Evolutionary conservation across 1,139 yeast species (phyloP), one percentile per base, ranked within the genome.

Genomic region (Candida neerlandica): DNA sequence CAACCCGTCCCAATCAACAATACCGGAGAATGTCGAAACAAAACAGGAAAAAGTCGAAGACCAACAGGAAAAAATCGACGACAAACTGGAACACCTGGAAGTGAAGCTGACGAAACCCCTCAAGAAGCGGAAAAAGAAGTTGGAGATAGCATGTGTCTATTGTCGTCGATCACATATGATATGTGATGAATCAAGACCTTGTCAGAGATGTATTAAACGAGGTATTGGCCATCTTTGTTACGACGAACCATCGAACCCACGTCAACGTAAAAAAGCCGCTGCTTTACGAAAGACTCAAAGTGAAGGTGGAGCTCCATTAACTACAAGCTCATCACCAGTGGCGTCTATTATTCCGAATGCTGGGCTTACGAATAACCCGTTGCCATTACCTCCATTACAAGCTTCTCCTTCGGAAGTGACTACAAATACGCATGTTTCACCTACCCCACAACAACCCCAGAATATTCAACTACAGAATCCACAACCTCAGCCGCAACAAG

Each of bases 91-190:
- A 23, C 5, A 21, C 15, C 29, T 11, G 15, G 43, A 45, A 21
- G 34, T 41, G 11, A 42, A 45, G 26, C 16, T 34, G 19, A 44
- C 37, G 29, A 46, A 46, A 41, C 42, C 49, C 15, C 32, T 26
- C 3, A 52, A 45, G 19, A 48, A 45, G 19, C 43, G 51, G 48
- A 80, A 81, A 65, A 82, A 81, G 67, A 84, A 81, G 61, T 85
- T 81, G 29, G 81, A 73, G 29, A 73, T 79, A 51, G 97, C 98
- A 0, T 92, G 98, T 70, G 89, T 92, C 2, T 92, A 89, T 63
- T 92, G 98, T 63, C 80, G 97, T 44, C 74, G 98, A 44, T 89
- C 97, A 1, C 98, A 92, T 65, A 90, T 92, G 95, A 89, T 91
- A 30, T 92, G 98, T 69, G 97, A 91, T 64, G 86, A 84, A 40